A percentile compares a stretch with the other conserved stretches of the same genome.
Evolutionary conservation across 2,329 filamentous ascomycete species (phyloP).

Genomic region (Fusarium sp.): DNA sequence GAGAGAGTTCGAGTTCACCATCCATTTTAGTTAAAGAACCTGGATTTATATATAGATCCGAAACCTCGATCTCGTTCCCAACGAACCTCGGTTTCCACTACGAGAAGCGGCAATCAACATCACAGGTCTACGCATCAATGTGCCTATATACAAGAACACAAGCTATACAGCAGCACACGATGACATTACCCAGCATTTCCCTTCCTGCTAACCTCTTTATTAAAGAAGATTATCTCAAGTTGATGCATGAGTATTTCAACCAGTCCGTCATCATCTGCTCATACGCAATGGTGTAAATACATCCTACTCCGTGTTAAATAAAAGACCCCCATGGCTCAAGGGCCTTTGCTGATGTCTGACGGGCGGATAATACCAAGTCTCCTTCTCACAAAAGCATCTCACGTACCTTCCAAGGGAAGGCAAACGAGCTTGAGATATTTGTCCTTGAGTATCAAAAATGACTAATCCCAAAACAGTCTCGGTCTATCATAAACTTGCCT

Average conservation of each 20-base stretch:
- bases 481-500: no score
- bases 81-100: neutral
- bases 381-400: neutral
- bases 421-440: fast-evolving
- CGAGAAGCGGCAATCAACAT: neutral
- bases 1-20: neutral
- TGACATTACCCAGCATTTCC: neutral
- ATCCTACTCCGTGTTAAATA: neutral
- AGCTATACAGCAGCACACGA: neutral
- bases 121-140: neutral
- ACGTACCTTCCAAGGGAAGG: neutral
- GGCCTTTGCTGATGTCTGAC: neutral
- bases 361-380: neutral
- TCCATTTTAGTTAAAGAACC: neutral
- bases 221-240: neutral
- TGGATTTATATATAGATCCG: neutral
- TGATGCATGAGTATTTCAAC: neutral
- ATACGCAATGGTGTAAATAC: neutral
- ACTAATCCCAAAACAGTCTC: neutral
- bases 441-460: neutral
- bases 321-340: neutral
- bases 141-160: neutral
- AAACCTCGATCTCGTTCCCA: neutral
- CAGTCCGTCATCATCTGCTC: neutral
- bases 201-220: neutral